phyloP scores from a whole-genome alignment of 2,329 filamentous ascomycete species.

The Rutstroemia sydowiana region DNA sequence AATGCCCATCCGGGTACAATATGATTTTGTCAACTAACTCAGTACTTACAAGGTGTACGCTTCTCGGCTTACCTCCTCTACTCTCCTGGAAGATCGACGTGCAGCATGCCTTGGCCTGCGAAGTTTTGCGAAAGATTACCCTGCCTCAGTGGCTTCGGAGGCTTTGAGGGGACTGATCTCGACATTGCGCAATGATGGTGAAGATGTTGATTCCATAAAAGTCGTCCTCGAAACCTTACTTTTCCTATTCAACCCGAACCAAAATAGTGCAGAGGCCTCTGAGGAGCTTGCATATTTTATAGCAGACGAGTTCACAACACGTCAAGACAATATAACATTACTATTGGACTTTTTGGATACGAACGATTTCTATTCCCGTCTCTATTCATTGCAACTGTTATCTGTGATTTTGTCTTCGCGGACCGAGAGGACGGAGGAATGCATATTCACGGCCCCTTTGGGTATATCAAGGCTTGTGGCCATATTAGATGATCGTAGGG shows the following conservation, averaged over 20 bases:
- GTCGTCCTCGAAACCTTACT: slow-evolving; percentile 89
- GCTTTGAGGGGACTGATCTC: slow-evolving; percentile 83
- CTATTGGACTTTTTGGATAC: slow-evolving; percentile 85
- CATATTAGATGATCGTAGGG: slow-evolving; percentile 74
- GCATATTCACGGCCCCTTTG: slow-evolving; percentile 79
- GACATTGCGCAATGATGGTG: slow-evolving; percentile 76
- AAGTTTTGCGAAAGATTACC: slow-evolving; percentile 94
- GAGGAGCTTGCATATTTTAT: slow-evolving; percentile 95
- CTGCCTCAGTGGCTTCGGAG: slow-evolving; percentile 89
- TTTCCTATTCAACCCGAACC: slow-evolving; percentile 75
- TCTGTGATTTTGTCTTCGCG: slow-evolving; percentile 78
- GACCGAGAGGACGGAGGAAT: slow-evolving; percentile 89
- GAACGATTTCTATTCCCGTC: slow-evolving; percentile 79
- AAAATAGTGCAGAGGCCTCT: slow-evolving; percentile 78
- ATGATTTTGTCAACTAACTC: background rate
- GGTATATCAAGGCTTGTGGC: slow-evolving; percentile 82
- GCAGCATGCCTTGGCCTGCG: slow-evolving; percentile 87
- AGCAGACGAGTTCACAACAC: slow-evolving; percentile 95
- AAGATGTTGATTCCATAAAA: slow-evolving; percentile 95
- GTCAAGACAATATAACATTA: slow-evolving; percentile 91
- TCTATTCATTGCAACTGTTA: slow-evolving; percentile 86
- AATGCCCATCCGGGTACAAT: background rate
- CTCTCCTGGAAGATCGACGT: slow-evolving; percentile 86
- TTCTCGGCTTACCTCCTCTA: slow-evolving; percentile 79
- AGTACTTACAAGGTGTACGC: slow-evolving; percentile 30